Evolutionary conservation across 179 eudicot genomes (phyloP), one percentile per base, ranked within the genome.

Genomic region (Dionaea muscipula): DNA sequence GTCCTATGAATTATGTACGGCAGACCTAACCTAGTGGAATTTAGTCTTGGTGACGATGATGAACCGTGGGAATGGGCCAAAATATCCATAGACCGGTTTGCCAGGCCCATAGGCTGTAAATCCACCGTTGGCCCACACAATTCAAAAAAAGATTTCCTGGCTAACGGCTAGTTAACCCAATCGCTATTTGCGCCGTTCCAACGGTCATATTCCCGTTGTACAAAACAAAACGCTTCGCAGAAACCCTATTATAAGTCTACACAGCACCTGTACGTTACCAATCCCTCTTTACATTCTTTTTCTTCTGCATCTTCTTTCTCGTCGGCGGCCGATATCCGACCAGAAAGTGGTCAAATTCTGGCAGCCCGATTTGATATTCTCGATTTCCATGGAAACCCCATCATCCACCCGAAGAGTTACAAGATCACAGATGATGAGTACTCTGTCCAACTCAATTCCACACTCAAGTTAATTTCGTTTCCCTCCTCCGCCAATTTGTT

Each of bases 371-470:
- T 16, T 14, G 14, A 7, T 7, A 39, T 16, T 23, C 33, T 9
- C 24, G 44, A 17, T 19, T 35, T 26, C 50, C 64, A 83, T 83
- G 94, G 94, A 84, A 44, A 73, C 85, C 17, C 88, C 88, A 43
- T 68, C 72, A 55, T 75, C 94, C 16, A 40, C 78, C 7, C 71
- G 75, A 72, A 79, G 83, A 56, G 27, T 77, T 14, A 77, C 85
- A 54, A 73, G 85, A 66, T 84, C 88, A 18, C 88, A 81, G 51
- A 47, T 81, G 15, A 5, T 38, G 27, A 62, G 74, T 51, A 27
- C 67, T 31, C 39, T 57, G 7, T 60, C 21, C 60, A 63, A 22
- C 57, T 25, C 33, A 51, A 20, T 28, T 26, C 60, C 68, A 45
- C 21, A 54, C 13, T 71, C 83, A 48, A 71, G 90, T 71, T 40